phyloP scores from a whole-genome alignment of 768 basidiomycete species.

The Hirschioporus abietinus region DNA sequence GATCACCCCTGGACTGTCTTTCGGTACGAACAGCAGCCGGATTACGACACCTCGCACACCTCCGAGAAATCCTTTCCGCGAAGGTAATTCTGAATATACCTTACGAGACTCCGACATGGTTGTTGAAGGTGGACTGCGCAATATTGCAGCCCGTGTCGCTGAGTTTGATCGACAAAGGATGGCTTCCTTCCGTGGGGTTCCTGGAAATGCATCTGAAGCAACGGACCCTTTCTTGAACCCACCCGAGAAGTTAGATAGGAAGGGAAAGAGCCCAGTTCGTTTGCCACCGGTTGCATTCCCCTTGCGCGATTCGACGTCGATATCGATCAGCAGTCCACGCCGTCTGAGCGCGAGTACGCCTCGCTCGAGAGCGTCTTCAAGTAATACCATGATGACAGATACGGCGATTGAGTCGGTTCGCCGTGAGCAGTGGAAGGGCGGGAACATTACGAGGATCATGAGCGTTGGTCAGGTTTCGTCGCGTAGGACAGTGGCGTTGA shows the following conservation, averaged over 20 bases:
- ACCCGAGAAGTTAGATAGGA: neutral
- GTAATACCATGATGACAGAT: neutral
- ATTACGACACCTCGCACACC: neutral
- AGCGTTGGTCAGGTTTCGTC: constrained; percentile 6
- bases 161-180: neutral
- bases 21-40: neutral
- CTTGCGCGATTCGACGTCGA: neutral
- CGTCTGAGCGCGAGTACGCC: constrained; percentile 4
- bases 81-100: neutral
- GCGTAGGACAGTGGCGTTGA: constrained; percentile 6
- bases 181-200: constrained; percentile 4
- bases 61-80: neutral
- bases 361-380: neutral
- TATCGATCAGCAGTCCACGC: neutral
- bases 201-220: neutral
- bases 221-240: neutral
- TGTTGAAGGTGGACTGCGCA: neutral
- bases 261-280: neutral
- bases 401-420: constrained; percentile 7
- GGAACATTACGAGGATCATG: constrained; percentile 9
- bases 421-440: constrained; percentile 5
- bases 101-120: neutral
- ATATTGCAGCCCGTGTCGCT: neutral
- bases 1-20: neutral
- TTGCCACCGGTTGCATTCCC: neutral